Conservation (phyloP, 2,329 filamentous ascomycete species). For the Coniochaeta sp. region DNA sequence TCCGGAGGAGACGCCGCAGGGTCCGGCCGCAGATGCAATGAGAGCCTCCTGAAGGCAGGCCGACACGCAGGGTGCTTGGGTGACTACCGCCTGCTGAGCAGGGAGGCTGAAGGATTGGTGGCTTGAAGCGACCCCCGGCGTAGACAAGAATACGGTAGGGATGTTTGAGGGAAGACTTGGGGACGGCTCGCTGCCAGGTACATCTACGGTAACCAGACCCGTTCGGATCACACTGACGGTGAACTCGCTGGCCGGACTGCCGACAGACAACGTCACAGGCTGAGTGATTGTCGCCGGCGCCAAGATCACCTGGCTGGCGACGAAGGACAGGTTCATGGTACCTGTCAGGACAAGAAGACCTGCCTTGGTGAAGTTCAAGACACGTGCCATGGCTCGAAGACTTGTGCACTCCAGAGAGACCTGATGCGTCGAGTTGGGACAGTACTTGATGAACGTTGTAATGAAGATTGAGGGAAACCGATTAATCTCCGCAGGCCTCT, state of each 20-base stretch:
- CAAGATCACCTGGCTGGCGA: background rate
- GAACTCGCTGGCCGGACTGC: background rate
- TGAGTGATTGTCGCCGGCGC: background rate
- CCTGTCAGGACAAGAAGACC: background rate
- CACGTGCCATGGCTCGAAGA: background rate
- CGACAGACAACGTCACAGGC: background rate
- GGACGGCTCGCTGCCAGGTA: background rate
- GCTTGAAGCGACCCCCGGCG: background rate
- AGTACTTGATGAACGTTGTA: no score
- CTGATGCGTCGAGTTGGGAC: background rate
- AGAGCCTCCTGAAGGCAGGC: background rate
- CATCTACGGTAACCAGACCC: background rate
- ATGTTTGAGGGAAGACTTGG: background rate
- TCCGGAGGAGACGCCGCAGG: background rate
- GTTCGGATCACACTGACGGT: background rate
- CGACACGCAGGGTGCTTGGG: conserved; percentile 1
- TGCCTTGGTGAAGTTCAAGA: background rate
- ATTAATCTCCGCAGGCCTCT: background rate
- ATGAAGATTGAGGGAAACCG: background rate
- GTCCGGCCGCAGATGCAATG: background rate
- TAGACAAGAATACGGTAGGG: background rate
- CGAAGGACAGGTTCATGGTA: background rate
- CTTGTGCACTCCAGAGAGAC: background rate
- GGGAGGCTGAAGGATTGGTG: background rate
- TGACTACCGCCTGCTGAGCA: background rate